phyloP scores from a whole-genome alignment of 73 alveolate genomes.

The Blepharisma stoltei region DNA sequence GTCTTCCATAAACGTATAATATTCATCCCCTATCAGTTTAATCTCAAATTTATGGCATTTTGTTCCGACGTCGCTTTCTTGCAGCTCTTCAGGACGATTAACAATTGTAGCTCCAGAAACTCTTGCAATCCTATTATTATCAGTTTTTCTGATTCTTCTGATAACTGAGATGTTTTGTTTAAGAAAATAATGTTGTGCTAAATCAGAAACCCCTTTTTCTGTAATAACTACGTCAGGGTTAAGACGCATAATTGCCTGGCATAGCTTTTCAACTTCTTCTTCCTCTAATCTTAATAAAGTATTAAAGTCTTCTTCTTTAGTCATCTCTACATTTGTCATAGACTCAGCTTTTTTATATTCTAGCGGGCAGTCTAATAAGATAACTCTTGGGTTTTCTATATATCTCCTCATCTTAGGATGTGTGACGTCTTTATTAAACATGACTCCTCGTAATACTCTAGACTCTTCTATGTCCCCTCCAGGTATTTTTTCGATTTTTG shows the following conservation, averaged over 20 bases:
- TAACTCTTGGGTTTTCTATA: conserved; percentile 91
- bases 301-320: conserved; percentile 58
- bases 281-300: conserved; percentile 74
- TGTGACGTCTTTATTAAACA: conserved; percentile 94
- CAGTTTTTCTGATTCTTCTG: conserved; percentile 97
- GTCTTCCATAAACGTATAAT: conserved; percentile 86
- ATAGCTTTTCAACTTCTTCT: conserved; percentile 78
- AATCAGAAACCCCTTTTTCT: conserved; percentile 88
- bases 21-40: conserved; percentile 78
- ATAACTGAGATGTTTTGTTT: conserved; percentile 79
- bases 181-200: conserved; percentile 62
- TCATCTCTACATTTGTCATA: conserved; percentile 54
- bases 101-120: conserved; percentile 60
- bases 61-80: conserved; percentile 84
- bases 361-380: conserved; percentile 97
- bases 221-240: conserved; percentile 93
- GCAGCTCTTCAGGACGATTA: conserved; percentile 44
- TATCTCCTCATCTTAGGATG: conserved; percentile 95
- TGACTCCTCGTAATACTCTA: conserved; percentile 79
- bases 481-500: conserved; percentile 85
- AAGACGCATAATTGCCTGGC: conserved; percentile 82
- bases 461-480: conserved; percentile 79
- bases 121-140: conserved; percentile 92
- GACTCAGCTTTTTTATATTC: conserved; percentile 98
- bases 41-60: no score